Conservation (phyloP, 2,329 filamentous ascomycete species). For the Didymella keratinophila region DNA sequence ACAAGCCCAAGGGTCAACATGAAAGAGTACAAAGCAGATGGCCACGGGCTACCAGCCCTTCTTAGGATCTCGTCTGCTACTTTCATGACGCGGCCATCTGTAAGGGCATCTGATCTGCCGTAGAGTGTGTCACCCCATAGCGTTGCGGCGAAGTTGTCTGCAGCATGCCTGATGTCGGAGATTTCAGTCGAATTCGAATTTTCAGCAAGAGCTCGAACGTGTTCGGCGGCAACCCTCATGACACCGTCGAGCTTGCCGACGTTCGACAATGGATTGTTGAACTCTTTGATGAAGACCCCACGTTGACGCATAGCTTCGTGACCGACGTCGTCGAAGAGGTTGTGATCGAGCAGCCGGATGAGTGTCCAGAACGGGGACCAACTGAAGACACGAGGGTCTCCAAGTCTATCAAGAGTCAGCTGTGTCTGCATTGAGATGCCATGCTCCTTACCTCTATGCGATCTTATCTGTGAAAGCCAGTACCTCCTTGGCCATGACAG, state of each 20-base stretch:
- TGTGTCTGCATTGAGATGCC: no score
- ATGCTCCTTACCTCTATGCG: slow-evolving; percentile 1
- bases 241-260: slow-evolving; percentile 2
- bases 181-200: background rate
- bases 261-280: slow-evolving; percentile 11
- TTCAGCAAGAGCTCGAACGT: background rate
- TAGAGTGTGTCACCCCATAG: slow-evolving; percentile 16
- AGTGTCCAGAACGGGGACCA: slow-evolving; percentile 19
- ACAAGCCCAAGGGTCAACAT: slow-evolving; percentile 6
- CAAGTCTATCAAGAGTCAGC: background rate
- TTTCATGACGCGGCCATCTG: background rate
- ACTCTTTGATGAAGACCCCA: slow-evolving; percentile 8
- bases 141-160: slow-evolving; percentile 10
- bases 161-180: background rate
- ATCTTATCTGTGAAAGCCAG: slow-evolving; percentile 9
- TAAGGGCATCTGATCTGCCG: slow-evolving; percentile 3
- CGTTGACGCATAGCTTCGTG: slow-evolving; percentile 4
- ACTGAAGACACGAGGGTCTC: slow-evolving; percentile 6
- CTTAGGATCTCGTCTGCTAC: slow-evolving; percentile 5
- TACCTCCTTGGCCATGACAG: slow-evolving; percentile 9
- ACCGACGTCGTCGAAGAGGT: slow-evolving; percentile 12
- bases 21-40: slow-evolving; percentile 13
- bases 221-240: background rate
- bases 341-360: slow-evolving; percentile 12
- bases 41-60: slow-evolving; percentile 11